Base-by-base conservation (phyloP, 352 stramenopile genomes). In the Globisporangium canariense region DNA sequence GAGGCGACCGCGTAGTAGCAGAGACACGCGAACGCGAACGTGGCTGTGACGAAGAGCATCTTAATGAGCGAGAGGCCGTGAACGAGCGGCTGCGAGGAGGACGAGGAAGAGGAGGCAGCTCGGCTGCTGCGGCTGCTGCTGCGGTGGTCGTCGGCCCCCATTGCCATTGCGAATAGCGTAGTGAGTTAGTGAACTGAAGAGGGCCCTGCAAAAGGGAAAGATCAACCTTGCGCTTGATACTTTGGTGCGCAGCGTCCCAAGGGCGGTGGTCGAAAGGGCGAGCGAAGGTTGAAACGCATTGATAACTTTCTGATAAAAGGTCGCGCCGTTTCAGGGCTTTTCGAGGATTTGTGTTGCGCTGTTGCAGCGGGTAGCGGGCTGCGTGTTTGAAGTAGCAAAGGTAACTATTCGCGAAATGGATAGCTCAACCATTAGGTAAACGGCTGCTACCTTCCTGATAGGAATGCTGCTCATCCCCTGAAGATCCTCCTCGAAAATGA, bases 1-100 rank as follows among this genome's bases (percentile, higher is more conserved):
- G 49, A 58, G 4, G 50, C 50, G 4, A 20, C n/a, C 38, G 25
- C 30, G 30, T 65, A 65, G 60, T 65, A 65, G 60, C 50, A 60
- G 25, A 65, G 60, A 18, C 60, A 54, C 25, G 43, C 38, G 50
- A 60, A 46, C 36, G 50, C 60, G 32, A 65, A 65, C 38, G 40
- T 28, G 4, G 32, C 34, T 1, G 50, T 43, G 38, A 43, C 49
- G 38, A 65, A 60, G 11, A 65, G 60, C 49, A 65, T 63, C 18
- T 41, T 46, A 11, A 30, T 14, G 36, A 65, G 22, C 25, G 28
- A 47, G 1, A 20, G 32, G 6, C 50, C 28, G 10, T 22, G 50
- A 16, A n/a, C 40, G 20, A 60, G 38, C 25, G 40, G 34, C 38
- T 43, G 20, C 4, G 47, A 38, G n/a, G 46, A 18, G 0, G 56